Base-by-base conservation (phyloP, 176 grass and related monocot genomes). In the Bolboschoenus planiculmis region DNA sequence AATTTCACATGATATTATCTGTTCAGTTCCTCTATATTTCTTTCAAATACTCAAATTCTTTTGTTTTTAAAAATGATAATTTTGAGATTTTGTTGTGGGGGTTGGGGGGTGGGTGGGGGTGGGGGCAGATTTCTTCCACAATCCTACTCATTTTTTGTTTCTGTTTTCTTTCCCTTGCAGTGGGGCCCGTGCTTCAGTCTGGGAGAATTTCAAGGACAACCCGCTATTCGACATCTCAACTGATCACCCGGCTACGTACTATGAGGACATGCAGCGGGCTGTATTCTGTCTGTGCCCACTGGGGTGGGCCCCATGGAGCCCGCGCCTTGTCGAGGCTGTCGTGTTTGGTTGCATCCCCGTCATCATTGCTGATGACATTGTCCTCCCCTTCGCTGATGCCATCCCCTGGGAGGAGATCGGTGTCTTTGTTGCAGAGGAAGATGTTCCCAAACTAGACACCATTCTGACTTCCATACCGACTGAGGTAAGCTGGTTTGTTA, bases 231-330 rank as follows among this genome's bases (percentile, higher is more conserved):
- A 97, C 90, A 93, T 97, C 85, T 97, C 95, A 2, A 97, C 95
- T 0, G 92, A 91, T 24, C 95, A 97, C 60, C 95, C 95, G 10
- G 87, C 88, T 0, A 94, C 92, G 0, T 97, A 97, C 85, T 97
- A 97, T 0, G 95, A 97, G 83, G 95, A 97, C 73, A 97, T 97
- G 95, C 95, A 97, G 79, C 81, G 92, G 4, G 83, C 95, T 0
- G 85, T 97, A 42, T 97, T 97, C 88, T 97, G 95, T 82, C 9
- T 97, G 56, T 97, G 95, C 60, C 95, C 95, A 27, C 74, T 97
- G 78, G 95, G 95, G 21, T 97, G 92, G 95, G 95, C 95, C 47
- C 95, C 95, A 57, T 97, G 95, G 95, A 97, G 95, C 31, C 95
- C 95, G 33, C 84, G 95, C 7, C 70, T 95, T n/a, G 92, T 95